Base-by-base conservation (phyloP, 352 stramenopile genomes). In the Aphanomyces cochlioides region DNA sequence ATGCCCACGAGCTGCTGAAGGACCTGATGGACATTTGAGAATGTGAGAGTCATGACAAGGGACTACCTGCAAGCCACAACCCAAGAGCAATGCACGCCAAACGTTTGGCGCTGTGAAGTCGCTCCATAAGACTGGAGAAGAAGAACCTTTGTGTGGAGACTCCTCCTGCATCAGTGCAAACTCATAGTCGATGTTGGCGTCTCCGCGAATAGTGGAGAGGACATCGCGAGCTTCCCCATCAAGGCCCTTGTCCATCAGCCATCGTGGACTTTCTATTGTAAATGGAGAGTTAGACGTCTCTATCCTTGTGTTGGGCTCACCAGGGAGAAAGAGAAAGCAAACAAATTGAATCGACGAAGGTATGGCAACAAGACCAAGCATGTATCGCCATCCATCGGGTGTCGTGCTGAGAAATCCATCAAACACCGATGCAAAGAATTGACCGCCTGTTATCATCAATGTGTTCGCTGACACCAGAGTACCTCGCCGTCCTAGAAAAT, bases 131-230 rank as follows among this genome's bases (percentile, higher is more conserved):
- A 28, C 28, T 28, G 28, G 28, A 28, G 28, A 28, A 28, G 28
- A 28, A 28, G 28, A 28, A 28, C 61, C 58, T 67, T 13, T 36
- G 74, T 72, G 66, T 28, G 76, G 47, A 8, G 88, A 59, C 64
- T 89, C 83, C 45, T 63, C 61, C 56, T 88, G 76, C 13, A 90
- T 89, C 39, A 80, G 74, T 17, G 73, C 78, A 68, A 83, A 83
- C 71, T 90, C 83, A 41, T 48, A 43, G 45, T 87, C 77, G 40
- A 92, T 61, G 43, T 75, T 56, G 0, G 75, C 79, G 19, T 61
- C 8, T 43, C 81, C 83, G 15, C 81, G 83, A 59, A 93, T 83
- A 28, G 75, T 76, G 15, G 78, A 41, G 7, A 93, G 73, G 5
- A 76, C 77, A 7, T 58, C 66, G 56, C 76, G 79, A 53, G 85